Percentiles rank a stretch among this genome's conserved stretches.
Evolutionary conservation across 306 rosid genomes (phyloP).

Genomic region (Malus asiatica): DNA sequence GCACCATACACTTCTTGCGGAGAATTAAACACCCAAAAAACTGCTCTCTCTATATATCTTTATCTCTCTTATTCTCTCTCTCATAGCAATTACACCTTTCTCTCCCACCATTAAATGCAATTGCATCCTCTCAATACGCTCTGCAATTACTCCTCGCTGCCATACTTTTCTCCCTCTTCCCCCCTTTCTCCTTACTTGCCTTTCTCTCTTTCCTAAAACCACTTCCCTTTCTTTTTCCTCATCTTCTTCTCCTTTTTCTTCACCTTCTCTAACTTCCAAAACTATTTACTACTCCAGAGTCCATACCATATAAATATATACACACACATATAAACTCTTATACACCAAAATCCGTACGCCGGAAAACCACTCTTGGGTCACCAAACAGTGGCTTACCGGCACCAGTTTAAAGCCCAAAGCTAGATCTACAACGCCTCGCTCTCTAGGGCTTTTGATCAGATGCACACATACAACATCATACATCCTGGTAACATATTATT

Average conservation of each 20-base stretch:
- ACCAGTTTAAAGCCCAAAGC: neutral
- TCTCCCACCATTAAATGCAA: conserved; percentile 85
- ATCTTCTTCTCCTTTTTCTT: neutral
- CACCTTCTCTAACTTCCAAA: neutral
- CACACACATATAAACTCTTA: neutral
- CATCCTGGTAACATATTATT: neutral
- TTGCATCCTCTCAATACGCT: conserved; percentile 98
- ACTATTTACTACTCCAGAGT: neutral
- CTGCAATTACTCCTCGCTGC: conserved; percentile 85
- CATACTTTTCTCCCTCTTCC: conserved; percentile 41
- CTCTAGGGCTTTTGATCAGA: neutral
- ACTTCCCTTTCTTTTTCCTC: conserved; percentile 15
- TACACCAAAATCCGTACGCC: neutral
- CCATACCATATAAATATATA: neutral
- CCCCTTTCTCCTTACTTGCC: conserved; percentile 23
- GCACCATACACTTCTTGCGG: conserved; percentile 20
- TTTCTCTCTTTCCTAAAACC: neutral
- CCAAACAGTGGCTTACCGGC: conserved; percentile 8
- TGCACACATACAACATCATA: neutral
- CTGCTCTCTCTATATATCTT: conserved; percentile 5
- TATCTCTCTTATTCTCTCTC: conserved; percentile 18
- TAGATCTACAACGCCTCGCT: conserved; percentile 30
- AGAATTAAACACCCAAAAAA: conserved; percentile 16
- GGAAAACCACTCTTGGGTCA: conserved; percentile 13
- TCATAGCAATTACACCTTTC: conserved; percentile 18